Base-by-base conservation (phyloP, 83 land plant genomes). In the Diphasiastrum complanatum region DNA sequence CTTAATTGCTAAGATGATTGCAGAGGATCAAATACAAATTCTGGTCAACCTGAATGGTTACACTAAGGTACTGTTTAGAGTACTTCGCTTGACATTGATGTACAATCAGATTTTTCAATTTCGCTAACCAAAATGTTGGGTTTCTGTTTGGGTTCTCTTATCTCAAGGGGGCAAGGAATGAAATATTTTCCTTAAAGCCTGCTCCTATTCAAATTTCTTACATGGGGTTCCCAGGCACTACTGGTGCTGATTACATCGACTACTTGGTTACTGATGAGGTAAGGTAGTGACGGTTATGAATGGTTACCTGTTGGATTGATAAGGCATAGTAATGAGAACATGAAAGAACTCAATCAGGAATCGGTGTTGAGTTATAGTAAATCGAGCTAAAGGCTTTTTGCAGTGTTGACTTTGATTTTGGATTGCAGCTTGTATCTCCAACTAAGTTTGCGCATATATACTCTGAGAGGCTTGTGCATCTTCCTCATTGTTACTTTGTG, bases 261-360 rank as follows among this genome's bases (percentile, higher is more conserved):
- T 95, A 95, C 64, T 68, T 90, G 70, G 97, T 89, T 47, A 84
- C 96, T 40, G 99, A 95, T 80, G 97, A 95, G 99, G 99, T 95
- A 56, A 12, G 28, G 18, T 16, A 25, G 38, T 6, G 6, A 12
- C 41, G 30, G 51, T 46, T 28, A 45, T 22, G 26, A 12, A 12
- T 49, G 16, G 43, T 40, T 40, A 40, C 43, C 43, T 8, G 8
- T 16, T 8, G 16, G 43, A 16, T 8, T 40, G 8, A 40, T 40
- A 16, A 16, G 22, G 11, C 10, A 41, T 5, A 24, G 54, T 58
- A 4, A 58, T 4, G 6, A 36, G 5, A 5, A 10, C 35, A 3
- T 4, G 57, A 31, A 16, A n/a, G n/a, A n/a, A n/a, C n/a, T n/a
- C n/a, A n/a, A n/a, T n/a, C n/a, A n/a, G n/a, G n/a, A n/a, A n/a